phyloP scores from a whole-genome alignment of 1,139 yeast genomes.

The Martiniozyma asiatica region DNA sequence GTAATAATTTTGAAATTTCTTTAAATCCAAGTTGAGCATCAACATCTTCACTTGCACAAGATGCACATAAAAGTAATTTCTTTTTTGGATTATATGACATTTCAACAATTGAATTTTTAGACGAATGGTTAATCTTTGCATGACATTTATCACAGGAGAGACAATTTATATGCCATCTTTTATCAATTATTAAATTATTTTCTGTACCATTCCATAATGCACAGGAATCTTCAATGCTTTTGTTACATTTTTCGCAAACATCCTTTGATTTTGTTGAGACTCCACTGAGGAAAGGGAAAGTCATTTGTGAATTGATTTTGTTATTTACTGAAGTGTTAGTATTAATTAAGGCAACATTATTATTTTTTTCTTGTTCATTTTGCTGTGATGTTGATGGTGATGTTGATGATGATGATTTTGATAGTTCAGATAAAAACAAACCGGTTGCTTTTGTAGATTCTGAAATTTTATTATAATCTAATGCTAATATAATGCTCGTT shows the following conservation, averaged over 20 bases:
- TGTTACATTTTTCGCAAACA: conserved; percentile 56
- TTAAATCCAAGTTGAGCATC: conserved; percentile 46
- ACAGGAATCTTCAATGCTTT: conserved; percentile 78
- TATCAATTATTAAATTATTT: conserved; percentile 20
- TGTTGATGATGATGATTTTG: too few relatives aligned
- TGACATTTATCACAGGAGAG: conserved; percentile 49
- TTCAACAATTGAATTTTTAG: conserved; percentile 25
- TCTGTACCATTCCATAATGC: conserved; percentile 31
- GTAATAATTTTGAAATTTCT: conserved; percentile 55
- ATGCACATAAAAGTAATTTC: conserved; percentile 39
- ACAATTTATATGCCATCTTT: conserved; percentile 78
- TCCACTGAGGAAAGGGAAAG: conserved; percentile 2
- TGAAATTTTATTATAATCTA: conserved; percentile 49
- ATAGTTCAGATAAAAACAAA: conserved; percentile 42
- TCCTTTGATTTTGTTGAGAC: conserved; percentile 66
- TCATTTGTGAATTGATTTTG: not conserved
- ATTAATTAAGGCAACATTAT: too few relatives aligned
- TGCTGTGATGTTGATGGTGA: conserved; percentile 2
- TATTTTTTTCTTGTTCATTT: too few relatives aligned
- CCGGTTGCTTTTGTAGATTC: conserved; percentile 55
- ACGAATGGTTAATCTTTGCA: conserved; percentile 23
- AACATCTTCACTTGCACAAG: conserved; percentile 41
- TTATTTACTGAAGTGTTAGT: not conserved
- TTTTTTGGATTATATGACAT: conserved; percentile 30
- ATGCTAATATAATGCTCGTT: conserved; percentile 65